Percentiles rank a stretch among this genome's conserved stretches.
phyloP scores from a whole-genome alignment of 192 early-diverging fungal species.

The Gaertneriomyces sp. region DNA sequence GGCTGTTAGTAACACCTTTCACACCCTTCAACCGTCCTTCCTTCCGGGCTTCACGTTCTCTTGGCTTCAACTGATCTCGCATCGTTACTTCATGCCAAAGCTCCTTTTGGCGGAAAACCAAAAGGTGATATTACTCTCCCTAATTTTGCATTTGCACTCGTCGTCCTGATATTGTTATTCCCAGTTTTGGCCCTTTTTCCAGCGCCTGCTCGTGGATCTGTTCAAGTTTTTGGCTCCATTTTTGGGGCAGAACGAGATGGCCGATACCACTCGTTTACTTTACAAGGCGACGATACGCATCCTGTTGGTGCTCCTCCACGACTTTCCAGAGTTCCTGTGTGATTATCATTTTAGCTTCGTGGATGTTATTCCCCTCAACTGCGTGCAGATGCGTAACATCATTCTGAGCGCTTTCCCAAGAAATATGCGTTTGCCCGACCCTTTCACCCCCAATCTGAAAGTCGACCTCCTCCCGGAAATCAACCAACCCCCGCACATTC shows the following conservation, averaged over 20 bases:
- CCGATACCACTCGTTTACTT: slow-evolving; percentile 72
- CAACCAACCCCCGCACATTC: slow-evolving; percentile 74
- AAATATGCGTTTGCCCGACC: slow-evolving; percentile 93
- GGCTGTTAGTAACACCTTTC: slow-evolving; percentile 70
- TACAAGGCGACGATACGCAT: slow-evolving; percentile 90
- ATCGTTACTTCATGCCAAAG: slow-evolving; percentile 88
- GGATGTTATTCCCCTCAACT: slow-evolving; percentile 83
- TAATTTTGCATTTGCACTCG: not conserved
- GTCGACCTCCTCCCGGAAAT: slow-evolving; percentile 89
- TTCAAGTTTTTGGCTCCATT: slow-evolving; percentile 87
- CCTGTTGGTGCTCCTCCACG: slow-evolving; percentile 86
- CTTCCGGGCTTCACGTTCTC: slow-evolving; percentile 93
- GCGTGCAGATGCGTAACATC: slow-evolving; percentile 93
- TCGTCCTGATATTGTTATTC: not conserved
- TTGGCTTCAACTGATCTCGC: slow-evolving; percentile 92
- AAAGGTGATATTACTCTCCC: slow-evolving; percentile 44
- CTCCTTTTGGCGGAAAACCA: slow-evolving; percentile 70
- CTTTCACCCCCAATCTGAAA: slow-evolving; percentile 91
- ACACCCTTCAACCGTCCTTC: slow-evolving; percentile 75
- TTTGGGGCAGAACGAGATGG: slow-evolving; percentile 64
- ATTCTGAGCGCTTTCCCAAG: slow-evolving; percentile 95
- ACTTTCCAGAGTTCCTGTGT: slow-evolving; percentile 96
- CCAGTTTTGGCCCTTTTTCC: slow-evolving; percentile 82
- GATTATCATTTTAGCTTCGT: slow-evolving; percentile 88
- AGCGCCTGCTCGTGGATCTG: slow-evolving; percentile 75